Percentiles rank a stretch among this genome's conserved stretches.
Conservation (phyloP, 306 rosid genomes). For the Prunus mume region DNA sequence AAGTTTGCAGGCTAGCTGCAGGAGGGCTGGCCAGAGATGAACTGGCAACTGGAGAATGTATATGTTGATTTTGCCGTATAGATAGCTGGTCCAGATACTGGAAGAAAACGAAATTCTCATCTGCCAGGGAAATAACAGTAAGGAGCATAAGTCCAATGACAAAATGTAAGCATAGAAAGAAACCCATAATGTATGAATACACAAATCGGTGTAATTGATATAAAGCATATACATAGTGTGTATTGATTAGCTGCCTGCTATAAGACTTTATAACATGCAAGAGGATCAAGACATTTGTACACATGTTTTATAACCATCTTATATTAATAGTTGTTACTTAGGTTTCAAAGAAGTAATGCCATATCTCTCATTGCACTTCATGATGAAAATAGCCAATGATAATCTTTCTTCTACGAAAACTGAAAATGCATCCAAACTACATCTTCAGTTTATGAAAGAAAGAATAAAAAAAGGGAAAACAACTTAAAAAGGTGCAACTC, state of each 20-base stretch:
- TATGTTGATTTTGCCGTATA: constrained; percentile 27
- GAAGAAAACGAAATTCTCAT: constrained; percentile 27
- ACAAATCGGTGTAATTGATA: neutral
- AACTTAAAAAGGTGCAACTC: neutral
- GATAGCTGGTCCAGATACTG: constrained; percentile 32
- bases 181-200: neutral
- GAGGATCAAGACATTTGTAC: neutral
- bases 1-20: constrained; percentile 28
- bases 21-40: constrained; percentile 22
- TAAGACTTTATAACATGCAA: neutral
- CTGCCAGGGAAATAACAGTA: constrained; percentile 31
- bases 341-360: neutral
- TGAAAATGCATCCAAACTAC: neutral
- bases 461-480: neutral
- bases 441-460: neutral
- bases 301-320: neutral
- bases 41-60: constrained; percentile 29
- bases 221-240: no score
- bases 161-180: neutral
- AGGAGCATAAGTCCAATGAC: neutral
- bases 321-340: neutral
- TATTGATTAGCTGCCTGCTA: neutral
- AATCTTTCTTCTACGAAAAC: neutral
- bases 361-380: neutral
- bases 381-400: neutral